Percentiles rank a stretch among this genome's conserved stretches.
Evolutionary conservation across 2,329 filamentous ascomycete species (phyloP).

Genomic region (Neonectria coccinea): DNA sequence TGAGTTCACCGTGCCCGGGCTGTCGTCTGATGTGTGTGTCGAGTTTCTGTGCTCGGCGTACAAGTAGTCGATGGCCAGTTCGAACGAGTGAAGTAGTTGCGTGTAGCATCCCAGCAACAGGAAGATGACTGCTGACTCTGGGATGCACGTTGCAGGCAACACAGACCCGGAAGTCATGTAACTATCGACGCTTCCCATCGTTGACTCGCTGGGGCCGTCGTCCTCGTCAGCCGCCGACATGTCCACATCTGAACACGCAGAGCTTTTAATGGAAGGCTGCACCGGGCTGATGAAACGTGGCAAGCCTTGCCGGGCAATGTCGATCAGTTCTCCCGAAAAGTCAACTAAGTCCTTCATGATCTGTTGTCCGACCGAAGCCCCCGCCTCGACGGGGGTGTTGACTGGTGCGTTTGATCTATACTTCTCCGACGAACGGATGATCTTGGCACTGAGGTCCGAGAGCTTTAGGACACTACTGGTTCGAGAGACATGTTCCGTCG

Average conservation of each 20-base stretch:
- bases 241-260: not conserved
- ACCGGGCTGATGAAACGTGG: slow-evolving; percentile 12
- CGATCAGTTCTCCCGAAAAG: slow-evolving; percentile 31
- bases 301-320: slow-evolving; percentile 24
- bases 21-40: slow-evolving; percentile 7
- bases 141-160: slow-evolving; percentile 18
- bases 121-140: slow-evolving; percentile 26
- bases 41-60: slow-evolving; percentile 20
- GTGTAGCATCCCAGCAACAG: slow-evolving; percentile 29
- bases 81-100: slow-evolving; percentile 27
- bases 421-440: slow-evolving; percentile 24
- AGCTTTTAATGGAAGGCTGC: not conserved
- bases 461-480: slow-evolving; percentile 18
- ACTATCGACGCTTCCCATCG: slow-evolving; percentile 12
- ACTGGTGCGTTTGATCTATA: slow-evolving; percentile 1
- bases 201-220: slow-evolving; percentile 7
- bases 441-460: slow-evolving; percentile 25
- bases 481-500: slow-evolving; percentile 15
- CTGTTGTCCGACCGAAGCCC: slow-evolving; percentile 9
- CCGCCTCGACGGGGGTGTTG: not conserved
- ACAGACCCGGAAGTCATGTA: slow-evolving; percentile 1
- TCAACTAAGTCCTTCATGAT: slow-evolving; percentile 28
- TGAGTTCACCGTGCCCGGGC: slow-evolving; percentile 15
- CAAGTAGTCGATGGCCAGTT: slow-evolving; percentile 26
- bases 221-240: slow-evolving; percentile 11